These are phyloP conservation scores for Pouteria glomerata DNA, from an alignment of 148 eudicot species.

Conservation along the genomic window DNA sequence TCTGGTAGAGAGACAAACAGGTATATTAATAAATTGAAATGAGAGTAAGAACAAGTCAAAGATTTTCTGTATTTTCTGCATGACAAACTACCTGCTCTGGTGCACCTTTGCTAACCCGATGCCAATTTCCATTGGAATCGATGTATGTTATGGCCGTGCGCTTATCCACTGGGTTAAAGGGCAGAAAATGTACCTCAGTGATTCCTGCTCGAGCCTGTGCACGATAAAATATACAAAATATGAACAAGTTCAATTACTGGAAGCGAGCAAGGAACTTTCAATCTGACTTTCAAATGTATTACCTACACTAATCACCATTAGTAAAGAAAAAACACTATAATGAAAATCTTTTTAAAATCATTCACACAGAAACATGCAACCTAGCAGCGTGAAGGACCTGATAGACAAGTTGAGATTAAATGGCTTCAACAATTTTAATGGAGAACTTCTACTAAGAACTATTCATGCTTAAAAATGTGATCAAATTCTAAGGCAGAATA, in stretches of 20 bases:
- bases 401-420: neutral
- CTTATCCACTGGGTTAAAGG: conserved; percentile 84
- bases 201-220: conserved; percentile 76
- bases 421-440: neutral
- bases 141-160: conserved; percentile 77
- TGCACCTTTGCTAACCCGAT: conserved; percentile 87
- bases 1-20: conserved; percentile 26
- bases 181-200: conserved; percentile 79
- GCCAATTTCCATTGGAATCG: conserved; percentile 59
- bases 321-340: neutral
- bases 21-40: neutral
- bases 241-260: neutral
- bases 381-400: neutral
- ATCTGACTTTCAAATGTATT: neutral
- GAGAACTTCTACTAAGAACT: neutral
- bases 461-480: neutral
- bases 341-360: neutral
- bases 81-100: conserved; percentile 58
- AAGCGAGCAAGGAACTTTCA: neutral
- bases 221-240: neutral
- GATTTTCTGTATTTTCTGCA: neutral
- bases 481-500: neutral
- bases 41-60: neutral
- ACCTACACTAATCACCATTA: neutral
- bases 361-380: neutral